Conservation (phyloP, 1,284 basidiomycete genomes). For the Pyrrhoderma lamaoense region DNA sequence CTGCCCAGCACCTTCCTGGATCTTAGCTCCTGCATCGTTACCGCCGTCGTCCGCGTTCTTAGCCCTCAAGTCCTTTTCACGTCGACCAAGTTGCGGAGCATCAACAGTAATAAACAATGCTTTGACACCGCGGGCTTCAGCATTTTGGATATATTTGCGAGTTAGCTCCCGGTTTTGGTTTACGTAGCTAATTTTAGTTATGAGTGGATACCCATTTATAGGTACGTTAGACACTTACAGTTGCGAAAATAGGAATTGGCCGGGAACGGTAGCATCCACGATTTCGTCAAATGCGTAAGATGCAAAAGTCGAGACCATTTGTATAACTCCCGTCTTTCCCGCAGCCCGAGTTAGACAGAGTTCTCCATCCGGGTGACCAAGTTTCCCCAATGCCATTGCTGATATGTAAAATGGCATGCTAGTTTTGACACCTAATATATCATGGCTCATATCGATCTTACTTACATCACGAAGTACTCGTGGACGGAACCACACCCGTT, state of each 20-base stretch:
- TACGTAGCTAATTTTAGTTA: conserved; percentile 51
- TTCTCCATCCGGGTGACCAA: conserved; percentile 94
- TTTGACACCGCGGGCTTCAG: conserved; percentile 79
- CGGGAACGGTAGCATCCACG: conserved; percentile 65
- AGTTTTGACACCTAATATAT: conserved; percentile 48
- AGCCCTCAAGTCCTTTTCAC: conserved; percentile 94
- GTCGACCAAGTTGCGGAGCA: conserved; percentile 84
- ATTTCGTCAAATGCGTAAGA: conserved; percentile 89
- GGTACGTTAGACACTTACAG: conserved; percentile 48
- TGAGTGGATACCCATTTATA: neutral
- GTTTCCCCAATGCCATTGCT: conserved; percentile 78
- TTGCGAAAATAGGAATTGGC: conserved; percentile 76
- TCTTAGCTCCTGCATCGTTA: conserved; percentile 66
- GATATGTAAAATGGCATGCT: conserved; percentile 56
- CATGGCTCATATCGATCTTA: conserved; percentile 53
- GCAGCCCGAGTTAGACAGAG: conserved; percentile 81
- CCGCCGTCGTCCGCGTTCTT: conserved; percentile 53
- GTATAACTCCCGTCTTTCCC: conserved; percentile 72
- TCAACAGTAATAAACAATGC: conserved; percentile 89
- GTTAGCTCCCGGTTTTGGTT: conserved; percentile 81
- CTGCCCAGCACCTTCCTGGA: conserved; percentile 45
- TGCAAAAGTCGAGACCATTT: conserved; percentile 89
- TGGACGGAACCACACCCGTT: conserved; percentile 70
- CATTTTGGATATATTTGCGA: conserved; percentile 76
- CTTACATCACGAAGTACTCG: conserved; percentile 61